phyloP scores from a whole-genome alignment of 2,329 filamentous ascomycete species.

The Aspergillus sp. region DNA sequence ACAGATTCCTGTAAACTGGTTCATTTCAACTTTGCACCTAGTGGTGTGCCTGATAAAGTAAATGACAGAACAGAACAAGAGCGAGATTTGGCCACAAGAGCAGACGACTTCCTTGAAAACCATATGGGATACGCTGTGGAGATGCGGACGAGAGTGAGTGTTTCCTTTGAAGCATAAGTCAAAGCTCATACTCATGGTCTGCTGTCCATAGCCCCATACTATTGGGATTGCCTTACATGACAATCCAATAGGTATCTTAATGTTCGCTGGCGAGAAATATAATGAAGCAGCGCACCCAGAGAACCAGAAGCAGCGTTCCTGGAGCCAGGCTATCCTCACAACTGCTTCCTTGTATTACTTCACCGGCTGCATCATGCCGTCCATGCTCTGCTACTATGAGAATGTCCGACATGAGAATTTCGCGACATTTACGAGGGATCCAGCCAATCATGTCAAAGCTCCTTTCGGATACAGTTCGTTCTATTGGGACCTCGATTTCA shows the following conservation, averaged over 20 bases:
- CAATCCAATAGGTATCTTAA: constrained; percentile 10
- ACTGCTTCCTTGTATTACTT: constrained; percentile 10
- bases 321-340: constrained; percentile 12
- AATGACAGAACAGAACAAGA: too few species aligned
- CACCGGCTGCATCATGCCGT: constrained; percentile 11
- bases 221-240: constrained; percentile 8
- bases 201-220: neutral
- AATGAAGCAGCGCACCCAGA: constrained; percentile 7
- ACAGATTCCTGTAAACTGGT: too few species aligned
- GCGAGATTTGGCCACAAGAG: neutral
- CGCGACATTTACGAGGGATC: neutral
- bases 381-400: constrained; percentile 10
- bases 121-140: constrained; percentile 14
- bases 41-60: too few species aligned
- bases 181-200: neutral
- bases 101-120: constrained; percentile 4
- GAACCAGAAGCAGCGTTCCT: neutral
- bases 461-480: constrained; percentile 14
- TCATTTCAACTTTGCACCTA: too few species aligned
- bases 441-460: constrained; percentile 4
- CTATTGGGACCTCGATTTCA: neutral
- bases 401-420: constrained; percentile 7
- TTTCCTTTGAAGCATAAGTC: too few species aligned
- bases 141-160: constrained; percentile 6
- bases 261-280: constrained; percentile 11